A percentile compares a stretch with the other conserved stretches of the same genome.
phyloP scores from a whole-genome alignment of 257 asterid species.

The Rauvolfia tetraphylla region DNA sequence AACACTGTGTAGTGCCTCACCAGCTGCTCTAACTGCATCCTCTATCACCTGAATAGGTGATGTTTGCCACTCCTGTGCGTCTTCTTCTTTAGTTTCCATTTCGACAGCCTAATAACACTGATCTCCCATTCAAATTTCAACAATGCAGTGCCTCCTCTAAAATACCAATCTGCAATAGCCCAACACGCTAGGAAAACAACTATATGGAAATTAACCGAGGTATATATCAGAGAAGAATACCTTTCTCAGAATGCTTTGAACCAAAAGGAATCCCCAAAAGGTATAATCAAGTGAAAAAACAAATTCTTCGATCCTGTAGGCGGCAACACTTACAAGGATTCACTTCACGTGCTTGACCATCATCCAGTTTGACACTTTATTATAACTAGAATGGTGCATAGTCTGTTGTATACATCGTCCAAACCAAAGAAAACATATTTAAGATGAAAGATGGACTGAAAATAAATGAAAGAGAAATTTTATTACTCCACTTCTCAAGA shows the following conservation, averaged over 20 bases:
- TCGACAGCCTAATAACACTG: conserved; percentile 22
- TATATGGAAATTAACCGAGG: background rate
- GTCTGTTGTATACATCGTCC: background rate
- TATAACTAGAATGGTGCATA: background rate
- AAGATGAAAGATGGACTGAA: background rate
- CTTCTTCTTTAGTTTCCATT: conserved; percentile 40
- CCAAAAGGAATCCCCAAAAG: background rate
- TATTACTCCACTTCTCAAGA: background rate
- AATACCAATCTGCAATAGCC: background rate
- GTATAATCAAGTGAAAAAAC: background rate
- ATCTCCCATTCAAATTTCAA: conserved; percentile 17
- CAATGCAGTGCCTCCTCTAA: background rate
- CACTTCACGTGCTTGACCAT: background rate
- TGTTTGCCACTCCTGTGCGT: conserved; percentile 44
- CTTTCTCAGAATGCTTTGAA: background rate
- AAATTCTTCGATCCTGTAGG: background rate
- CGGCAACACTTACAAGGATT: background rate
- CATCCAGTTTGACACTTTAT: background rate
- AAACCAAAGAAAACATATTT: background rate
- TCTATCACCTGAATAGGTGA: conserved; percentile 56
- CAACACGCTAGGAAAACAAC: background rate
- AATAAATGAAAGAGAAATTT: background rate
- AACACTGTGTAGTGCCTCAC: conserved; percentile 46
- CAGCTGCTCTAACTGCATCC: conserved; percentile 58
- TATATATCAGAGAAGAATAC: background rate